Evolutionary conservation across 1,284 basidiomycete genomes (phyloP), one percentile per base, ranked within the genome.

Genomic region (Coniferiporia weirii): DNA sequence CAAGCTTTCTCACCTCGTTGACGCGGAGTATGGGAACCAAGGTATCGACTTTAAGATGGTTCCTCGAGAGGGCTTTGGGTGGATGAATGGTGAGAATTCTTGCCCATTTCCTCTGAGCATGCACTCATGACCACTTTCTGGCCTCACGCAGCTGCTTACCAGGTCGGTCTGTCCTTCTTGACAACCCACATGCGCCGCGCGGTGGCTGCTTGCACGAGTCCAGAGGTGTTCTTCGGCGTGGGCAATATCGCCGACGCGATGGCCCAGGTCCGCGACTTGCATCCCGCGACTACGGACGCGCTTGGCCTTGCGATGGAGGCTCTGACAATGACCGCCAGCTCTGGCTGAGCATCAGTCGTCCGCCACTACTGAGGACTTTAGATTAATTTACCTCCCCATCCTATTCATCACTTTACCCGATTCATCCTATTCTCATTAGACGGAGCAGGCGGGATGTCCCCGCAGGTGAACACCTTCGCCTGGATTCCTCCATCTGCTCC

Each of bases 11-110:
- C 95, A 98, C 74, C 80, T 98, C 61, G 95, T 99, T 4, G 95
- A 96, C 69, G 96, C 96, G 48, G 96, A 99, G 76, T 98, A 98
- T 71, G 97, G 96, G 12, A 99, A 98, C 74, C 96, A 99, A 73
- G 96, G 96, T 56, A 81, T 95, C 66, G 95, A 98, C 76, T 98
- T 98, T 77, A 93, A 94, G 78, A 89, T 93, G 81, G 88, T 98
- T 38, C 94, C 94, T 54, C 82, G 94, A 20, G 96, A 98, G 75
- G 96, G 96, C 56, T 99, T 99, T 68, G 96, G 96, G 3, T 95
- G 93, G 94, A 95, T 93, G 89, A 95, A 95, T 65, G 80, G 91
- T 91, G 65, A 59, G 82, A 27, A 32, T 19, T 47, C 22, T 34
- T 52, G 19, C 20, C 32, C 34, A 12, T 20, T 50, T 40, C 35